These are phyloP conservation scores for Aristolochia fimbriata DNA, from an alignment of 164 flowering plant species.

Conservation along the genomic window DNA sequence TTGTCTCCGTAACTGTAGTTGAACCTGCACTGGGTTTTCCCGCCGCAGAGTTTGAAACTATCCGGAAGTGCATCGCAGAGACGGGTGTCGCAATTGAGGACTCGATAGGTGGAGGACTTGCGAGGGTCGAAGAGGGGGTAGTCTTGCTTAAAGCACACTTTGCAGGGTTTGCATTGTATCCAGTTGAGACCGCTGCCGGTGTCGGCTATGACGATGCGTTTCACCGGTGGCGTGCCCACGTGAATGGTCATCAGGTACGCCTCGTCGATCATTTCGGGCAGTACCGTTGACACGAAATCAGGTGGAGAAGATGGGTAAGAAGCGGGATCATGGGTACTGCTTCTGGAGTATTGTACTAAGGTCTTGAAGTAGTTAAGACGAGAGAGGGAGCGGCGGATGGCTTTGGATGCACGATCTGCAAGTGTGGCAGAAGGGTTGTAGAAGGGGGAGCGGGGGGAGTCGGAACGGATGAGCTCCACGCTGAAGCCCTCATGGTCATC, in stretches of 20 bases:
- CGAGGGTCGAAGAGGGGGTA: constrained; percentile 45
- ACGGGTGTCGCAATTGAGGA: constrained; percentile 20
- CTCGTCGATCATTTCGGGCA: no score
- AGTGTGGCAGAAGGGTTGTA: constrained; percentile 2
- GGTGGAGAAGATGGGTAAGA: no score
- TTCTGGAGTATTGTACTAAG: no score
- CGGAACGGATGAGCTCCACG: neutral
- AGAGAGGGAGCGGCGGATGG: no score
- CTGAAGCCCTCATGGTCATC: no score
- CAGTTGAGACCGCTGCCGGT: constrained; percentile 87
- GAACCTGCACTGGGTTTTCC: constrained; percentile 28
- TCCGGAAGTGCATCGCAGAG: constrained; percentile 16
- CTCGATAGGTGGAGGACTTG: constrained; percentile 27
- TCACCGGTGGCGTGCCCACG: constrained; percentile 59
- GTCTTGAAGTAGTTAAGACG: no score
- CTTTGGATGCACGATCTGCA: no score
- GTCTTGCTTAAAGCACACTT: constrained; percentile 40
- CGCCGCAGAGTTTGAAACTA: no score
- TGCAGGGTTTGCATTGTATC: constrained; percentile 80
- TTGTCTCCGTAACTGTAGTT: no score
- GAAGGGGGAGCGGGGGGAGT: neutral
- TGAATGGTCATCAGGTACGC: constrained; percentile 14
- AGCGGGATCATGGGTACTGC: no score
- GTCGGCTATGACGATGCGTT: constrained; percentile 51
- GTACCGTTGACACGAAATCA: no score